Evolutionary conservation across 1,284 basidiomycete species (phyloP), one percentile per base, ranked within the genome.

Genomic region (Anthracocystis setariae): DNA sequence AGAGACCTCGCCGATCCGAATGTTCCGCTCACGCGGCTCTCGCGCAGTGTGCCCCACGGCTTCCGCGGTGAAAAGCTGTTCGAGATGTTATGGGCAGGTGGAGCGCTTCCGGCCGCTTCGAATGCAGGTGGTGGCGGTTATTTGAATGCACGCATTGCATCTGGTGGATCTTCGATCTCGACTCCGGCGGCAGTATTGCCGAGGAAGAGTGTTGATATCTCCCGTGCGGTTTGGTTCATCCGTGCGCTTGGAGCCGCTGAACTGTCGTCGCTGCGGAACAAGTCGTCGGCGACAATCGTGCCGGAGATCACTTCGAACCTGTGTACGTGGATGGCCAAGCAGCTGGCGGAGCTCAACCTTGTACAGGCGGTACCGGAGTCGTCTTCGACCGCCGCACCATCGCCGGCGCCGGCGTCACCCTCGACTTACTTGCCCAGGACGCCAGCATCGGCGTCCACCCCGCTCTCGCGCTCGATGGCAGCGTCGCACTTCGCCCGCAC

Each of bases 241-340:
- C 88, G 94, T 13, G 92, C 94, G 0, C 89, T 95, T 53, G 96
- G 95, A n/a, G 92, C 91, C 1, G 94, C 93, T 76, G 95, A 98
- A 83, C 93, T 93, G 39, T 61, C 66, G 9, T 64, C 73, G 8
- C 53, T 66, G 9, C 56, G 72, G 8, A 74, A 68, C 65, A 67
- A 68, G 56, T 63, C 67, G 29, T 57, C 62, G 8, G 59, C 87
- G 75, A 84, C 21, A 90, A 95, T 96, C 81, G 92, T 93, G 44
- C 85, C 90, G 24, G 94, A 98, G 66, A 97, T 93, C 89, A 92
- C 95, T 0, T 89, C 88, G 70, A 87, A 91, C 17, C 88, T 96
- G 37, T 92, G 91, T 1, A 87, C 90, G n/a, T 94, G 94, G 84
- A 85, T 98, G 79, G 90, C 91, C 83, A 94, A 92, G 74, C 93